These are phyloP conservation scores for Phoma herbarum DNA, from an alignment of 2,329 filamentous ascomycete genomes.

Conservation along the genomic window DNA sequence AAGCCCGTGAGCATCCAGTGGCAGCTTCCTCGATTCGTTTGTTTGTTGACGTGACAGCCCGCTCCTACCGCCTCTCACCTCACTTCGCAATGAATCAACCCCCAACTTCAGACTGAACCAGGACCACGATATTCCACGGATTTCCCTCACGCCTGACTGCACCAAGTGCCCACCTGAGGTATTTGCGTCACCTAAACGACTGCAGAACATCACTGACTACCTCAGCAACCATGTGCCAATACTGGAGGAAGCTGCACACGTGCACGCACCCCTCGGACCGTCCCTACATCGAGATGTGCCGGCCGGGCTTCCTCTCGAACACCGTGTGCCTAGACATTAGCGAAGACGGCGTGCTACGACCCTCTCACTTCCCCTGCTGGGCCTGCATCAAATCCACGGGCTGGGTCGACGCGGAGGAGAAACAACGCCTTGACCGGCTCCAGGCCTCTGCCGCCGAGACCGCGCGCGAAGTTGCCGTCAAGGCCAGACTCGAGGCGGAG, in stretches of 20 bases:
- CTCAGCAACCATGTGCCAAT: constrained; percentile 32
- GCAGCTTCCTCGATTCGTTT: neutral
- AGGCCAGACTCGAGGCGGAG: constrained; percentile 23
- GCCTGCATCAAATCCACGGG: constrained; percentile 31
- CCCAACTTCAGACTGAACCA: neutral
- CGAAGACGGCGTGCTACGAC: constrained; percentile 21
- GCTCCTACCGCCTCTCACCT: constrained; percentile 1
- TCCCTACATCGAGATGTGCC: constrained; percentile 38
- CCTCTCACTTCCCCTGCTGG: constrained; percentile 37
- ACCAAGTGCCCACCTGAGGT: neutral
- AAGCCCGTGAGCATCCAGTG: neutral
- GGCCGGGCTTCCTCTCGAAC: constrained; percentile 31
- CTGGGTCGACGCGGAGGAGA: constrained; percentile 20
- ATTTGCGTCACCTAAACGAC: neutral
- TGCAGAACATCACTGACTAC: neutral
- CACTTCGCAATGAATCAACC: neutral
- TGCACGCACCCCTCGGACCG: constrained; percentile 32
- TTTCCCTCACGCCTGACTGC: neutral
- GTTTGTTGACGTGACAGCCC: neutral
- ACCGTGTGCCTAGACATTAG: constrained; percentile 30
- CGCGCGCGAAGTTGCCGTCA: constrained; percentile 21
- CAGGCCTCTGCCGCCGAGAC: constrained; percentile 15
- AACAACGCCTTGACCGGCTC: neutral
- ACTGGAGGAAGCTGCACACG: constrained; percentile 39
- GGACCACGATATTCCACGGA: neutral